A percentile compares a stretch with the other conserved stretches of the same genome.
Evolutionary conservation across 148 eudicot species (phyloP).

Genomic region (Cornus suecica): DNA sequence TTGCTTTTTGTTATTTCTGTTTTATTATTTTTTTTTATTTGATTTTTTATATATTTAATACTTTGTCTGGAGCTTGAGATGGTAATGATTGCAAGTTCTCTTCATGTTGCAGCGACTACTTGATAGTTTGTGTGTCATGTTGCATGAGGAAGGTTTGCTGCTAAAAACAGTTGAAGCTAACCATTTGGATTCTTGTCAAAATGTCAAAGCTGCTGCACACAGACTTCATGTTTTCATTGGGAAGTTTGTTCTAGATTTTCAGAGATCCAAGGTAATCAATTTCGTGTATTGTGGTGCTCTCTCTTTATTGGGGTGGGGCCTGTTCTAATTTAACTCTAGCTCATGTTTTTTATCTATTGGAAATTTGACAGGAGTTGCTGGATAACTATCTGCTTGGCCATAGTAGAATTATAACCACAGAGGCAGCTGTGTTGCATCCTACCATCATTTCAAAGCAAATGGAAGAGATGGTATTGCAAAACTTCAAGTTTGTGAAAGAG

Average conservation of each 20-base stretch:
- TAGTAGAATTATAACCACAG: constrained; percentile 29
- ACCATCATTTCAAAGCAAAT: constrained; percentile 54
- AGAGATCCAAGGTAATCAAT: constrained; percentile 64
- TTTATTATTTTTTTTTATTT: too few relatives aligned
- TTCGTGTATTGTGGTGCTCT: background rate
- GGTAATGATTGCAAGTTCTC: background rate
- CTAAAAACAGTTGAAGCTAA: constrained; percentile 48
- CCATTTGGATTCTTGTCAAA: constrained; percentile 59
- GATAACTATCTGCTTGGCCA: constrained; percentile 65
- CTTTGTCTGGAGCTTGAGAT: background rate
- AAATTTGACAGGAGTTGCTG: constrained; percentile 47
- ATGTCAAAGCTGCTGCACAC: constrained; percentile 41
- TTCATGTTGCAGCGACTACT: constrained; percentile 66
- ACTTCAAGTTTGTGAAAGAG: constrained; percentile 53
- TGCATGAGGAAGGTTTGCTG: constrained; percentile 66
- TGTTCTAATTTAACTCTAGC: background rate
- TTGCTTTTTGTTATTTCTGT: too few relatives aligned
- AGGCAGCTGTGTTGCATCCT: constrained; percentile 41
- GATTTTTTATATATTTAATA: background rate
- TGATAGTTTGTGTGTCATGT: constrained; percentile 58
- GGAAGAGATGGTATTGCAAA: constrained; percentile 50
- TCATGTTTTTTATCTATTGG: background rate
- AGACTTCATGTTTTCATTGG: constrained; percentile 46
- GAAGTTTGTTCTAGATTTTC: constrained; percentile 48
- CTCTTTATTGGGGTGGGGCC: background rate